A percentile compares a stretch with the other conserved stretches of the same genome.
These are phyloP conservation scores for Eucalyptus microcorys DNA, from an alignment of 345 rosid species.

Conservation along the genomic window DNA sequence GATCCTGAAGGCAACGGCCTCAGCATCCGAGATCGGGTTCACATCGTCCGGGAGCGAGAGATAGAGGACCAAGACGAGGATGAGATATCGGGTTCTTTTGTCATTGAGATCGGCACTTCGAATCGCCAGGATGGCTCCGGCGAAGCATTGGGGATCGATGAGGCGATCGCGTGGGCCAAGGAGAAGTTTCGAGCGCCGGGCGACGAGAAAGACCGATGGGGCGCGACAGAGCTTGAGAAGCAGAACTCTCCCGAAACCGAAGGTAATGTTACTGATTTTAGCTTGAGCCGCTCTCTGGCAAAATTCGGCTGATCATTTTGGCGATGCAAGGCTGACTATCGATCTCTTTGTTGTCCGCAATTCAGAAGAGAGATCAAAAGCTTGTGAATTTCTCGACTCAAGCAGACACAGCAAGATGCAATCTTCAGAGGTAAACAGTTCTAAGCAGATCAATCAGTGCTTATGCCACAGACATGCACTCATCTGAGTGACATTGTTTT, in stretches of 20 bases:
- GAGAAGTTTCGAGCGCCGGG: slow-evolving; percentile 31
- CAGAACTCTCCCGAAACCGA: neutral
- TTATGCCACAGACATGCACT: neutral
- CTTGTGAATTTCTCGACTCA: neutral
- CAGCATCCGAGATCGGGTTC: neutral
- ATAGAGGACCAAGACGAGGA: slow-evolving; percentile 10
- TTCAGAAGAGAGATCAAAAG: neutral
- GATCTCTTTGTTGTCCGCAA: neutral
- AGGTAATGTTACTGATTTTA: slow-evolving; percentile 5
- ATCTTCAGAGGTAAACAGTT: neutral
- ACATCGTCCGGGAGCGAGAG: neutral
- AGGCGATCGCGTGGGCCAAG: slow-evolving; percentile 67
- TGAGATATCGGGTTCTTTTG: slow-evolving; percentile 74
- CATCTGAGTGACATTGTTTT: neutral
- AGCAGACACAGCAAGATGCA: neutral
- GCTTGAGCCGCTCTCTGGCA: neutral
- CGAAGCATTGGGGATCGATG: slow-evolving; percentile 50
- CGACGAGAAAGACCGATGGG: neutral
- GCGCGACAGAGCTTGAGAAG: neutral
- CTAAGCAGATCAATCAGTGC: neutral
- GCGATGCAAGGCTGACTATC: neutral
- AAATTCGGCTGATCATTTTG: neutral
- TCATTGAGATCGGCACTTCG: slow-evolving; percentile 74
- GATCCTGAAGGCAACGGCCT: slow-evolving; percentile 12
- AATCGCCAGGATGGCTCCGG: slow-evolving; percentile 15